These are phyloP conservation scores for Russula abietina DNA, from an alignment of 768 basidiomycete genomes.

Conservation along the genomic window DNA sequence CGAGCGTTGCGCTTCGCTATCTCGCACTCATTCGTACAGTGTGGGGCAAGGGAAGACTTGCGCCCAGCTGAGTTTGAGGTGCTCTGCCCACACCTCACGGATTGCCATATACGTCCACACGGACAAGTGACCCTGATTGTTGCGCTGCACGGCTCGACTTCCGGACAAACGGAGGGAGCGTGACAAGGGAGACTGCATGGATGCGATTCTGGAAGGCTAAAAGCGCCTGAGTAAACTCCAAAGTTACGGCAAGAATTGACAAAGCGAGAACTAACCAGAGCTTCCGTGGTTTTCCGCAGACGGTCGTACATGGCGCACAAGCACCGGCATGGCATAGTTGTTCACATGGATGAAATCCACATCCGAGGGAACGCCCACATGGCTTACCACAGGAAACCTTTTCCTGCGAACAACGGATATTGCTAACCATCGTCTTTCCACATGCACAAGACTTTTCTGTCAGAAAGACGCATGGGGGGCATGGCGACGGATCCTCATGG, in stretches of 20 bases:
- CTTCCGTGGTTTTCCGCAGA: constrained; percentile 83
- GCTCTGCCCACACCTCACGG: constrained; percentile 63
- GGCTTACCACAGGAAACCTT: constrained; percentile 78
- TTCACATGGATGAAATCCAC: constrained; percentile 88
- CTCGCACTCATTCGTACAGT: constrained; percentile 79
- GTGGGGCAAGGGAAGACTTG: constrained; percentile 41
- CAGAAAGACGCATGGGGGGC: constrained; percentile 86
- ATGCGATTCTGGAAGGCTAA: constrained; percentile 62
- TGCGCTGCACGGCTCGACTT: constrained; percentile 69
- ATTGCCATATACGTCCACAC: constrained; percentile 76
- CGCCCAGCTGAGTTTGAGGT: constrained; percentile 41
- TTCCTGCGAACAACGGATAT: constrained; percentile 81
- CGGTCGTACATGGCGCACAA: constrained; percentile 70
- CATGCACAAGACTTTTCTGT: constrained; percentile 81
- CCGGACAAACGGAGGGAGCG: constrained; percentile 79
- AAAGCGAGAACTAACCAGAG: constrained; percentile 52
- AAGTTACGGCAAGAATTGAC: background rate
- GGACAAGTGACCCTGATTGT: constrained; percentile 66
- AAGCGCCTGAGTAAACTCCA: background rate
- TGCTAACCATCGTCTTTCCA: constrained; percentile 73
- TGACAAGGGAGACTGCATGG: constrained; percentile 79
- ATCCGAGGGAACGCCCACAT: constrained; percentile 75
- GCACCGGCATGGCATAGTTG: constrained; percentile 74
- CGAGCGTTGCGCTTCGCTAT: constrained; percentile 82
- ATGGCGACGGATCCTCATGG: constrained; percentile 61